Evolutionary conservation across 352 stramenopile genomes (phyloP), one percentile per base, ranked within the genome.

Genomic region (Blastocystis sp.): DNA sequence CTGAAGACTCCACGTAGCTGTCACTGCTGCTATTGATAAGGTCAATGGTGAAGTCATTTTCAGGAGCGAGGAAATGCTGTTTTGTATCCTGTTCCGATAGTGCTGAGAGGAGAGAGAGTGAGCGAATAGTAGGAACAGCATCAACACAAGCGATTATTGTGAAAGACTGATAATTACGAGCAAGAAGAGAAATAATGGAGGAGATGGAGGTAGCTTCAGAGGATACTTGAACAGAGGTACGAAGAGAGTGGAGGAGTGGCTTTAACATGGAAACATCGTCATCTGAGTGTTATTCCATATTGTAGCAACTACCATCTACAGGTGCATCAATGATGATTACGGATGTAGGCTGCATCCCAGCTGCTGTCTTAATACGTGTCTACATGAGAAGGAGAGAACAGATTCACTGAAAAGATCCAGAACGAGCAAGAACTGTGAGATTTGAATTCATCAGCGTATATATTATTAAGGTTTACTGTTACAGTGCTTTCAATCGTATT

Each of bases 1-100:
- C 56, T 63, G n/a, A 27, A 46, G 46, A 66, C 21, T 65, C 46
- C 24, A 83, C n/a, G 49, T 52, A 63, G 51, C 71, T 83, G 49
- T 83, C 71, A 37, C 46, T 65, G 49, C 32, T 32, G 3, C 59
- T 69, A 4, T 32, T 46, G 16, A 80, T 59, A 24, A 80, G 69
- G 12, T 80, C 43, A 5, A 80, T 80, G 12, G 43, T 2, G 14
- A 80, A 16, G 43, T 80, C 69, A 27, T 80, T 56, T 35, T 65
- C 24, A 11, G 57, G 57, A 65, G 57, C 57, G 7, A 65, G 12
- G 7, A 14, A 12, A 65, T 29, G 27, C 14, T 46, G 39, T 46
- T 46, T 46, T 9, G 39, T 46, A 2, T 46, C 39, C 9, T 46
- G 39, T 46, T 46, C 39, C 39, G 39, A 46, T 46, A 46, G 9